phyloP scores from a whole-genome alignment of 1,284 basidiomycete species.

The Apiotrichum veenhuisii region DNA sequence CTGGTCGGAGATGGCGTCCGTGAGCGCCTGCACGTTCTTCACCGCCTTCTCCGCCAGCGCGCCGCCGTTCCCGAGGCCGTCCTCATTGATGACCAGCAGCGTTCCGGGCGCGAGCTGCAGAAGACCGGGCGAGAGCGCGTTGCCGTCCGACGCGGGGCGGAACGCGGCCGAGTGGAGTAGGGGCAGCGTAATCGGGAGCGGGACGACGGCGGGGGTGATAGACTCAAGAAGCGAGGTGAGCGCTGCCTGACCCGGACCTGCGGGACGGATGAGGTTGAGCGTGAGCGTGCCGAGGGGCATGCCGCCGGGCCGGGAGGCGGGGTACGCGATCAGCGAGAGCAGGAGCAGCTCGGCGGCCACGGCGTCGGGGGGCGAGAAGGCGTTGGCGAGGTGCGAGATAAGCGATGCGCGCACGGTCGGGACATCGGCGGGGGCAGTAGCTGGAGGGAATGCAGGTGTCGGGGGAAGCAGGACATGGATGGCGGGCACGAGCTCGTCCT shows the following conservation, averaged over 20 bases:
- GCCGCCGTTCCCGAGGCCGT: slow-evolving; percentile 43
- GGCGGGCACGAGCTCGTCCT: slow-evolving; percentile 31
- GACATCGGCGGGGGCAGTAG: not conserved
- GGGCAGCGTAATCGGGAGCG: slow-evolving; percentile 33
- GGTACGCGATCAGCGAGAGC: slow-evolving; percentile 36
- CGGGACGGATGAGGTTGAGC: slow-evolving; percentile 34
- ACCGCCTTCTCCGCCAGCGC: slow-evolving; percentile 39
- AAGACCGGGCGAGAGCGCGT: slow-evolving; percentile 38
- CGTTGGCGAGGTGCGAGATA: slow-evolving; percentile 33
- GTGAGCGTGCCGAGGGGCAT: slow-evolving; percentile 42
- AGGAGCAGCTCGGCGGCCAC: slow-evolving; percentile 41
- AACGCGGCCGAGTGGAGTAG: slow-evolving; percentile 39
- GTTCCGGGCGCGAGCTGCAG: slow-evolving; percentile 39
- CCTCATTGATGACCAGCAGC: slow-evolving; percentile 20
- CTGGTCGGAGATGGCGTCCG: slow-evolving; percentile 36
- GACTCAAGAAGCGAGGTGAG: slow-evolving; percentile 19
- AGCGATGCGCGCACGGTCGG: slow-evolving; percentile 21
- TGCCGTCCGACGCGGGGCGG: slow-evolving; percentile 33
- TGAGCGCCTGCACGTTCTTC: slow-evolving; percentile 40
- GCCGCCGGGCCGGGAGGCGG: slow-evolving; percentile 27
- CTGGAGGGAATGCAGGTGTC: slow-evolving; percentile 1
- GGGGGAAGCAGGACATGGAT: slow-evolving; percentile 39
- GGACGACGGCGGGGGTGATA: slow-evolving; percentile 29
- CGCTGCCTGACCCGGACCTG: not conserved
- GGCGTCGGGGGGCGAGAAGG: slow-evolving; percentile 34